phyloP scores from a whole-genome alignment of 2,329 filamentous ascomycete species.

The Paecilomyces sp. region DNA sequence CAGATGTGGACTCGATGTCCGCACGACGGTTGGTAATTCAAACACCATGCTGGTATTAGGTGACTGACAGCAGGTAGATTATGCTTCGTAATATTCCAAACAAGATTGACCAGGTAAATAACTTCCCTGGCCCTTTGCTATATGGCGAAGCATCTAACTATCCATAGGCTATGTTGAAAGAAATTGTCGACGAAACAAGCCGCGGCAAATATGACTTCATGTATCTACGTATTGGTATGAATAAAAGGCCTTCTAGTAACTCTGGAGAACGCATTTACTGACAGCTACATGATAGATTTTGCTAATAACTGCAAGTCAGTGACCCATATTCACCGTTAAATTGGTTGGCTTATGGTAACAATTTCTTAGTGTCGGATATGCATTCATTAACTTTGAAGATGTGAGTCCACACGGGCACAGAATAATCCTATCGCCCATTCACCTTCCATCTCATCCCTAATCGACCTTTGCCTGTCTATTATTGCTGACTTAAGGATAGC shows the following conservation, averaged over 20 bases:
- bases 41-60: background rate
- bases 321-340: background rate
- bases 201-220: conserved; percentile 87
- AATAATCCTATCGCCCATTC: no score
- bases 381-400: conserved; percentile 90
- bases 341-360: conserved; percentile 1
- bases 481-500: conserved; percentile 44
- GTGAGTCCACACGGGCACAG: conserved; percentile 40
- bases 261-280: background rate
- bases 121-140: conserved; percentile 1
- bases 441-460: background rate
- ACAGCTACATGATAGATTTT: conserved; percentile 50
- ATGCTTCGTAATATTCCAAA: conserved; percentile 96
- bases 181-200: conserved; percentile 69
- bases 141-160: conserved; percentile 3
- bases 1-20: conserved; percentile 59
- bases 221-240: conserved; percentile 72
- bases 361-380: conserved; percentile 73
- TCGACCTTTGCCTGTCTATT: background rate
- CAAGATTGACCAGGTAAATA: conserved; percentile 60
- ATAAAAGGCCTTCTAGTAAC: background rate
- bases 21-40: conserved; percentile 57
- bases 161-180: conserved; percentile 61
- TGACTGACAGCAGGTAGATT: conserved; percentile 48
- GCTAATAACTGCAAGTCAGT: conserved; percentile 75